Percentiles rank a stretch among this genome's conserved stretches.
These are phyloP conservation scores for Physaria fendleri DNA, from an alignment of 345 rosid genomes.

Conservation along the genomic window DNA sequence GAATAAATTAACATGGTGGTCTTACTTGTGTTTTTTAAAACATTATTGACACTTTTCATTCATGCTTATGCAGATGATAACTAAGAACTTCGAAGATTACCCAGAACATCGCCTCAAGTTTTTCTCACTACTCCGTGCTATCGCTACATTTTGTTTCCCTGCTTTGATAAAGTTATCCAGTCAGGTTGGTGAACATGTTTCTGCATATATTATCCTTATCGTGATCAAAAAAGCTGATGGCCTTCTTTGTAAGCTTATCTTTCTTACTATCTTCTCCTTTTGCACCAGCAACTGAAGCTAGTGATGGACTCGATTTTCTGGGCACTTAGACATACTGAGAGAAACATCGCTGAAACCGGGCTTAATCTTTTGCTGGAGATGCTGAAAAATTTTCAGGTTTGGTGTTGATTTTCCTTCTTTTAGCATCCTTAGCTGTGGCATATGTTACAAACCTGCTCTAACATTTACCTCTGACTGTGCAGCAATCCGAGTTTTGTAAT, in stretches of 20 bases:
- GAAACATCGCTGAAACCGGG: too few species aligned
- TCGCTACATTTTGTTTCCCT: conserved; percentile 89
- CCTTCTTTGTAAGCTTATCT: not conserved
- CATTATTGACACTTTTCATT: not conserved
- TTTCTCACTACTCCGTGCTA: conserved; percentile 95
- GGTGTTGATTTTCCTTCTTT: too few species aligned
- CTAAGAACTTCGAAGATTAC: conserved; percentile 95
- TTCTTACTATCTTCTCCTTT: conserved; percentile 4
- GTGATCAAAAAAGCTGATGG: not conserved
- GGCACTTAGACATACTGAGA: conserved; percentile 99
- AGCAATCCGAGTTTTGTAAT: too few species aligned
- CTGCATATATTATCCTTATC: not conserved
- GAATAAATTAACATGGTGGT: not conserved
- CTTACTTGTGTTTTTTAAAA: not conserved
- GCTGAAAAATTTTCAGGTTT: too few species aligned
- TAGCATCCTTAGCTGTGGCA: too few species aligned
- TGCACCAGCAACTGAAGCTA: conserved; percentile 82
- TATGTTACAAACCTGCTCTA: too few species aligned
- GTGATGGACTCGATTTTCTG: conserved; percentile 98
- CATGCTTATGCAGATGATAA: conserved; percentile 72
- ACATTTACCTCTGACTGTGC: too few species aligned
- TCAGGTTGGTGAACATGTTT: conserved; percentile 54
- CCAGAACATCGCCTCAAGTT: conserved; percentile 99
- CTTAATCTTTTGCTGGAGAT: too few species aligned
- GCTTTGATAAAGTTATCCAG: conserved; percentile 86